phyloP scores from a whole-genome alignment of 148 eudicot genomes.

The Amaranthus hypochondriacus region DNA sequence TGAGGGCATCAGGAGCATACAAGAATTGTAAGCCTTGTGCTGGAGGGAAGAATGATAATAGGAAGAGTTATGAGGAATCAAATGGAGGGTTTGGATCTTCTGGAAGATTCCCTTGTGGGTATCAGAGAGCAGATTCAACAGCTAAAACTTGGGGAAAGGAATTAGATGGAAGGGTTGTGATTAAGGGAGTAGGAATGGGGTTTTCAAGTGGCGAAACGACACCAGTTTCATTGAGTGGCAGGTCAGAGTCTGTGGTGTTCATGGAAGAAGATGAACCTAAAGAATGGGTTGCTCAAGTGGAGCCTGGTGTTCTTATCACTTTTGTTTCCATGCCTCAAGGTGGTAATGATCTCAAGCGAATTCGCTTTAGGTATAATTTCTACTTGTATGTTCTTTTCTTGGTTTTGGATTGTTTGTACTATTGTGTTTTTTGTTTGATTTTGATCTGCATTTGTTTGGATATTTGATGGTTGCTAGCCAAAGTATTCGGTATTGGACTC shows the following conservation, averaged over 20 bases:
- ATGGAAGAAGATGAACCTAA: constrained; percentile 81
- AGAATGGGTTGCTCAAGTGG: constrained; percentile 99
- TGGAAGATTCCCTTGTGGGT: constrained; percentile 50
- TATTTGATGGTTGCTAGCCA: not conserved
- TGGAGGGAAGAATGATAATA: constrained; percentile 34
- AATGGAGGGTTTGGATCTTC: constrained; percentile 54
- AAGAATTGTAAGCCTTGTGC: constrained; percentile 88
- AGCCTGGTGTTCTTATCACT: constrained; percentile 96
- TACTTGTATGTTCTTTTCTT: constrained; percentile 6
- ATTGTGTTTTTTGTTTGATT: constrained; percentile 6
- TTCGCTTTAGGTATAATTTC: constrained; percentile 70
- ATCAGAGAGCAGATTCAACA: constrained; percentile 53
- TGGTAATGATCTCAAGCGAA: constrained; percentile 89
- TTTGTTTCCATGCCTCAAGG: constrained; percentile 74
- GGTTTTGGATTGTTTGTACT: constrained; percentile 25
- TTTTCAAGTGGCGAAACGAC: constrained; percentile 78
- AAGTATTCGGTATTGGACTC: constrained; percentile 15
- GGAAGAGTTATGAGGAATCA: constrained; percentile 41
- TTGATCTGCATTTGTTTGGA: constrained; percentile 2
- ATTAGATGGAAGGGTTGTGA: constrained; percentile 50
- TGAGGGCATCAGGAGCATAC: constrained; percentile 86
- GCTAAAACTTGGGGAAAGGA: constrained; percentile 68
- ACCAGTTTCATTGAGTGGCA: constrained; percentile 77
- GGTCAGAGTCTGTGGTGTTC: constrained; percentile 67
- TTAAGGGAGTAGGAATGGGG: constrained; percentile 40